Conservation (phyloP, 805 yeast genomes). For the Sugiyamaella qingdaonensis region DNA sequence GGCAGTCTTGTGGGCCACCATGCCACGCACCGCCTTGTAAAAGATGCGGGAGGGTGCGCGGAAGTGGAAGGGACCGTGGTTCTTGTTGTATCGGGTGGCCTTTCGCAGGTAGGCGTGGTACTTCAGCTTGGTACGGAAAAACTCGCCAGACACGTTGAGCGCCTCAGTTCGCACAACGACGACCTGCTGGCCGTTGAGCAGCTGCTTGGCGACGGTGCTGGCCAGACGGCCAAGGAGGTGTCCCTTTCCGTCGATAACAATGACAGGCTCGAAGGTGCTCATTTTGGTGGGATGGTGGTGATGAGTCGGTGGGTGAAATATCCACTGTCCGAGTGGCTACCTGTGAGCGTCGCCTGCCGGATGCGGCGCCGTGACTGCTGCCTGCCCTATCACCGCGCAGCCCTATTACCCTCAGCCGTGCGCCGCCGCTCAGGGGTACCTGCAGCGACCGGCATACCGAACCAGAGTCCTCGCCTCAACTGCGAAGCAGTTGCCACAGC, state of each 20-base stretch:
- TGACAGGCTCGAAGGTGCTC: conserved; percentile 92
- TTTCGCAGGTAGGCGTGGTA: conserved; percentile 99
- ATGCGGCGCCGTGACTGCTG: too few relatives aligned
- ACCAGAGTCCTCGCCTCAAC: too few relatives aligned
- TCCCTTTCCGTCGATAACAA: conserved; percentile 84
- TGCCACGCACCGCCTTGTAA: conserved; percentile 99
- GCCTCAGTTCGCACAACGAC: conserved; percentile 96
- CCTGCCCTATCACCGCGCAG: too few relatives aligned
- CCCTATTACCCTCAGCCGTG: too few relatives aligned
- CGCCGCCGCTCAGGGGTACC: too few relatives aligned
- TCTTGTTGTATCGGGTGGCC: conserved; percentile 98
- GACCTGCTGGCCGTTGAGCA: conserved; percentile 96
- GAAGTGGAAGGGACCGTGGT: conserved; percentile 99
- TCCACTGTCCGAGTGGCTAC: background rate
- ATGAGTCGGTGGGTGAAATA: conserved; percentile 4
- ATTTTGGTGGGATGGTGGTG: conserved; percentile 35
- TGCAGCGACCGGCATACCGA: too few relatives aligned
- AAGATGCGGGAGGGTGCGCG: conserved; percentile 99
- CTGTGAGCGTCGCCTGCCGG: too few relatives aligned
- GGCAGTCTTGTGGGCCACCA: conserved; percentile 99
- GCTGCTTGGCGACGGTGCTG: conserved; percentile 96
- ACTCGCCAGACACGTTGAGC: conserved; percentile 98
- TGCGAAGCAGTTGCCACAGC: too few relatives aligned
- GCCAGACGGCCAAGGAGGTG: conserved; percentile 99
- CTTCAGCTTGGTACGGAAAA: conserved; percentile 99